Percentiles rank a stretch among this genome's conserved stretches.
Evolutionary conservation across 2,329 filamentous ascomycete genomes (phyloP).

Genomic region (Verruconis gallopava): DNA sequence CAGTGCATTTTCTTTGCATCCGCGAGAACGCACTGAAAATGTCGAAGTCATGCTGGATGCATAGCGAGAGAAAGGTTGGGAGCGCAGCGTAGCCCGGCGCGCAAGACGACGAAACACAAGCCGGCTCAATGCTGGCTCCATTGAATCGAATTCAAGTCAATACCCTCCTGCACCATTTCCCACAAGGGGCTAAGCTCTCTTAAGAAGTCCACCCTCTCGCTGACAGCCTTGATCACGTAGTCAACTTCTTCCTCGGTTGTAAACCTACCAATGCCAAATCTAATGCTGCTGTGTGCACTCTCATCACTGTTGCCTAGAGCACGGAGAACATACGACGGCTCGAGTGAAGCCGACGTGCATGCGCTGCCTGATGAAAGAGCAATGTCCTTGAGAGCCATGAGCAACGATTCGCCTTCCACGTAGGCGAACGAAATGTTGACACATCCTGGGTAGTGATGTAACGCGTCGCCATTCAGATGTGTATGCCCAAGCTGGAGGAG

Average conservation of each 20-base stretch:
- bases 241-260: constrained; percentile 93
- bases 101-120: too few species aligned
- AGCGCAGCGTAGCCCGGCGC: too few species aligned
- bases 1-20: too few species aligned
- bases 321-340: constrained; percentile 90
- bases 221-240: constrained; percentile 90
- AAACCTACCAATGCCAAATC: constrained; percentile 94
- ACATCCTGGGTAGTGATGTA: constrained; percentile 84
- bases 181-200: constrained; percentile 90
- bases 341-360: constrained; percentile 90
- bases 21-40: too few species aligned
- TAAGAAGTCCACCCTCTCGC: constrained; percentile 80
- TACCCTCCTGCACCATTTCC: constrained; percentile 94
- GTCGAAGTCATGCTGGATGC: too few species aligned
- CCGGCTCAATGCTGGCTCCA: constrained; percentile 84
- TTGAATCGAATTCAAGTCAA: constrained; percentile 91
- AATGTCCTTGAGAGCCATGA: constrained; percentile 98
- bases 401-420: constrained; percentile 90
- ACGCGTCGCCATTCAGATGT: constrained; percentile 70
- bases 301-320: constrained; percentile 94
- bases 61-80: too few species aligned
- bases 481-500: constrained; percentile 88
- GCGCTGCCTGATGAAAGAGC: constrained; percentile 92
- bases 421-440: constrained; percentile 98
- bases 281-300: constrained; percentile 92